Evolutionary conservation across 2,329 filamentous ascomycete species (phyloP).

Genomic region (Pseudocercospora crystallina): DNA sequence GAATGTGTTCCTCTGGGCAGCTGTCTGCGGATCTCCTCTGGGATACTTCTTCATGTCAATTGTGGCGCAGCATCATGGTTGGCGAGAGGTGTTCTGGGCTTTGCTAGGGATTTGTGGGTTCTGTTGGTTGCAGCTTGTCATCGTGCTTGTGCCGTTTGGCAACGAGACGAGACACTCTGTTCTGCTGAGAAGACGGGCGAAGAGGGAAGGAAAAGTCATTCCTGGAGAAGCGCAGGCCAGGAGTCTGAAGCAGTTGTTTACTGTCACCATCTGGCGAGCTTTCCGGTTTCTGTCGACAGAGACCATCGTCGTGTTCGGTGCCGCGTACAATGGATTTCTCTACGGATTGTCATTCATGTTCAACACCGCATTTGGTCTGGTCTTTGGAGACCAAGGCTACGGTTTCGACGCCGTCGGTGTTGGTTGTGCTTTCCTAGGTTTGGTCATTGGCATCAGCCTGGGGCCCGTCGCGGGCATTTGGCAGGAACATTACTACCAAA

Average conservation of each 20-base stretch:
- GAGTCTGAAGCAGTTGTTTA: conserved; percentile 41
- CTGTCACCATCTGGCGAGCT: conserved; percentile 46
- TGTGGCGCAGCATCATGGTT: conserved; percentile 44
- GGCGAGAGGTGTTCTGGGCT: conserved; percentile 48
- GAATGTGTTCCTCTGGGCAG: conserved; percentile 49
- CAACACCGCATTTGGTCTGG: conserved; percentile 51
- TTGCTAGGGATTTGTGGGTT: conserved; percentile 47
- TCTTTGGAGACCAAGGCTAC: conserved; percentile 48
- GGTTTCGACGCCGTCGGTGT: conserved; percentile 25
- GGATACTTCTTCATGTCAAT: conserved; percentile 50
- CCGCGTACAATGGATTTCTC: conserved; percentile 51
- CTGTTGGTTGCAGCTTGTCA: conserved; percentile 45
- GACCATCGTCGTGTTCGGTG: conserved; percentile 50
- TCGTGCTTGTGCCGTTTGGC: conserved; percentile 38
- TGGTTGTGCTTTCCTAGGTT: conserved; percentile 33
- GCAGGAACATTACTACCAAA: conserved; percentile 46
- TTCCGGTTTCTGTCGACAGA: conserved; percentile 50
- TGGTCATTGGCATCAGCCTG: conserved; percentile 43
- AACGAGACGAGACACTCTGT: conserved; percentile 48
- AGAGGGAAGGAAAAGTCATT: conserved; percentile 31
- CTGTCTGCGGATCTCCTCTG: conserved; percentile 47
- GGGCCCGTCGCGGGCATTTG: conserved; percentile 47
- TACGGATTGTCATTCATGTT: conserved; percentile 53
- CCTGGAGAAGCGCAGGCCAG: conserved; percentile 42
- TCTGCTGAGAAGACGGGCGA: conserved; percentile 37